Base-by-base conservation (phyloP, 1,284 basidiomycete genomes). In the Heterobasidion parviporum region DNA sequence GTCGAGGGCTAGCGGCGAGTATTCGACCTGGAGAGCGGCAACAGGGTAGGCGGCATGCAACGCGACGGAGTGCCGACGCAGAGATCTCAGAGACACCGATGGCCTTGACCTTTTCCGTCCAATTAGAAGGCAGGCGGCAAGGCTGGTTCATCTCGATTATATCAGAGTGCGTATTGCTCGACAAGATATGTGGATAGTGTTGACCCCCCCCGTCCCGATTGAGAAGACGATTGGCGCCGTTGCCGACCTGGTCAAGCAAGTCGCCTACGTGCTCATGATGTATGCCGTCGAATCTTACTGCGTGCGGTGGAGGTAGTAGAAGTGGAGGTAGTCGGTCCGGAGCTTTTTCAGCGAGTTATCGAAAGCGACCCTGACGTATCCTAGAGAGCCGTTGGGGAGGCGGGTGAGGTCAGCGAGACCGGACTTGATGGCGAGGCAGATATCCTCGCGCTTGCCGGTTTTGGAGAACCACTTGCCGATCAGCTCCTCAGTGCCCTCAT, bases 31-130 rank as follows among this genome's bases (percentile, higher is more conserved):
- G 33, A 87, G 69, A 5, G 81, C 82, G 1, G 80, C 67, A 59
- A 88, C 80, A 0, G 80, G 80, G 59, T 82, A 78, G 5, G 83
- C 73, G 14, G 77, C 77, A 59, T 82, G 75, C 4, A 86, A 86
- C 87, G 46, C 83, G 79, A 4, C 83, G 68, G 10, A 80, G 66
- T 0, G 73, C 74, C 15, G 58, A 70, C 33, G 70, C 70, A 0
- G 70, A 72, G 52, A 70, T 71, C 60, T 79, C 78, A 57, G 73
- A 76, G 26, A 77, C 59, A 10, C 75, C 75, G 34, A 77, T 60
- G 61, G 73, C 71, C 49, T 68, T 71, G 51, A 73, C 65, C 56
- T 74, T 75, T 4, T 75, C 75, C 8, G 60, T 70, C 38, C 38
- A 26, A 26, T 26, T 69, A 50, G 6, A 12, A 41, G 38, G 7